Percentiles rank a stretch among this genome's conserved stretches.
Evolutionary conservation across 202 grass and related monocot genomes (phyloP).

Genomic region (Musa balbisiana): DNA sequence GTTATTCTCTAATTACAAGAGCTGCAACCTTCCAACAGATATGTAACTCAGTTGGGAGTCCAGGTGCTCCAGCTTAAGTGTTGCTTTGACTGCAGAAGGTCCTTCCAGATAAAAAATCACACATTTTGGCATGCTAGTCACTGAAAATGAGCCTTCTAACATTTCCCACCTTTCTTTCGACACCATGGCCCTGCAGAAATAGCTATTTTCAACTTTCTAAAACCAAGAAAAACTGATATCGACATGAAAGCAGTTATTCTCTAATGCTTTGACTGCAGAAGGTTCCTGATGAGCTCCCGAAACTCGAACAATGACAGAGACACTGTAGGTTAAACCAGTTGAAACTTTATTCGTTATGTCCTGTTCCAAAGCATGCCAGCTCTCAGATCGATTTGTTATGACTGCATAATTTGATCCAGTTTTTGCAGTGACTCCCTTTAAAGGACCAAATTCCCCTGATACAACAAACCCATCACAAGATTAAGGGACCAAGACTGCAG

Average conservation of each 20-base stretch:
- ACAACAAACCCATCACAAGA: slow-evolving; percentile 78
- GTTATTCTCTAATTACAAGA: background rate
- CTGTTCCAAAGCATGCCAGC: slow-evolving; percentile 78
- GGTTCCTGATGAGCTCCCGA: slow-evolving; percentile 35
- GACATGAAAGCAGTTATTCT: background rate
- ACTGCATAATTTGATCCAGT: slow-evolving; percentile 68
- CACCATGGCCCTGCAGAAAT: background rate
- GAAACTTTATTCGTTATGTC: slow-evolving; percentile 71
- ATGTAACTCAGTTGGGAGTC: slow-evolving; percentile 54
- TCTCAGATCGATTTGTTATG: slow-evolving; percentile 61
- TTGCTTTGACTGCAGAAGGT: slow-evolving; percentile 58
- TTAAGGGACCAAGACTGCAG: slow-evolving; percentile 62
- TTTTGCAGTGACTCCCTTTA: slow-evolving; percentile 62
- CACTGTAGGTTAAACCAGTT: slow-evolving; percentile 32
- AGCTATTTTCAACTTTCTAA: background rate
- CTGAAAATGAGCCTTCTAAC: slow-evolving; percentile 79
- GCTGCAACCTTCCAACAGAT: slow-evolving; percentile 53
- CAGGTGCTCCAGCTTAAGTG: slow-evolving; percentile 53
- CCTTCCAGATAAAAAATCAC: slow-evolving; percentile 84
- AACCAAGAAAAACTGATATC: background rate
- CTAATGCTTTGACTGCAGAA: slow-evolving; percentile 29
- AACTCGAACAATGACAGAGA: slow-evolving; percentile 63
- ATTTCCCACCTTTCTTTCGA: slow-evolving; percentile 53
- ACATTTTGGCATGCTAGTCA: slow-evolving; percentile 43
- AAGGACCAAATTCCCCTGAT: slow-evolving; percentile 73